Percentiles rank a stretch among this genome's conserved stretches.
These are phyloP conservation scores for Kodamaea anthophila DNA, from an alignment of 1,139 yeast species.

Conservation along the genomic window DNA sequence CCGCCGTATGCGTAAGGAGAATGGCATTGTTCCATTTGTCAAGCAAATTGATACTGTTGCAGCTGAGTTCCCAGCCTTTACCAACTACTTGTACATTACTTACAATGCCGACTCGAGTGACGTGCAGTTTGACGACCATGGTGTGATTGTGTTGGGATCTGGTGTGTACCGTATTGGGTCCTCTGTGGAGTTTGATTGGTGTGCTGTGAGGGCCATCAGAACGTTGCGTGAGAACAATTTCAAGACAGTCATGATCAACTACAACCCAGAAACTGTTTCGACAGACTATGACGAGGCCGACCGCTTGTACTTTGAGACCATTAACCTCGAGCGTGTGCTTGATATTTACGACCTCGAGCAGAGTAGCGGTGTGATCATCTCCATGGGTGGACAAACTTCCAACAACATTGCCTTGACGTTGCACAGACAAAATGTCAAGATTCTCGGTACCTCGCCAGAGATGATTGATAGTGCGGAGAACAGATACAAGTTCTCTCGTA, in stretches of 20 bases:
- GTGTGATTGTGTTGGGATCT: conserved; percentile 86
- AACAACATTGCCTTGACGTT: conserved; percentile 92
- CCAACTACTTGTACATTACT: conserved; percentile 92
- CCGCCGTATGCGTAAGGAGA: conserved; percentile 84
- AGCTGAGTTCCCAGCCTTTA: conserved; percentile 96
- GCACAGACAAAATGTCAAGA: conserved; percentile 92
- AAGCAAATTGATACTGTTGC: conserved; percentile 98
- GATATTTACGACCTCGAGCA: conserved; percentile 93
- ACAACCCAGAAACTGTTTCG: conserved; percentile 97
- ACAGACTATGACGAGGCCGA: conserved; percentile 99
- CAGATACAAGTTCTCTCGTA: conserved; percentile 95
- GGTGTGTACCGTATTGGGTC: conserved; percentile 96
- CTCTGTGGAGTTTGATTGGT: conserved; percentile 93
- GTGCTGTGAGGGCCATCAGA: conserved; percentile 94
- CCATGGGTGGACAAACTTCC: conserved; percentile 99
- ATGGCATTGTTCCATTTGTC: conserved; percentile 85
- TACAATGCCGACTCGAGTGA: conserved; percentile 92
- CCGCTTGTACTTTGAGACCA: conserved; percentile 92
- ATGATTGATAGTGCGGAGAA: conserved; percentile 98
- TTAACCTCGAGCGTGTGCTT: conserved; percentile 88
- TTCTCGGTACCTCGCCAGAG: conserved; percentile 95
- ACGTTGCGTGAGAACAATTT: conserved; percentile 81
- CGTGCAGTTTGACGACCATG: conserved; percentile 76
- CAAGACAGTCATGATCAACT: conserved; percentile 95
- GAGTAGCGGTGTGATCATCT: conserved; percentile 87